Evolutionary conservation across 129 eudicot genomes (phyloP).

Genomic region (Glebionis coronaria): DNA sequence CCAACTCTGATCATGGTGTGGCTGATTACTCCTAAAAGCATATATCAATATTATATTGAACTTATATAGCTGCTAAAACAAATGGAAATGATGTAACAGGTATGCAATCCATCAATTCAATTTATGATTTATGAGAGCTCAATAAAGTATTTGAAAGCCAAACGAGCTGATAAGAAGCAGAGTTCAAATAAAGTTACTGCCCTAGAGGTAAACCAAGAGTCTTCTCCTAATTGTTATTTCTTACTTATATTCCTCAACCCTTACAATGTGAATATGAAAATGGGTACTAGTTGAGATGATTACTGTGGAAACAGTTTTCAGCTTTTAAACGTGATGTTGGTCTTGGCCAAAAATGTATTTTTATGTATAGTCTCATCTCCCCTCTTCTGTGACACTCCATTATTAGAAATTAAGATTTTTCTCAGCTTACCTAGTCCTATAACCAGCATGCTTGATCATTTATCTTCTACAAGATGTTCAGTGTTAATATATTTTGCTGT

Average conservation of each 20-base stretch:
- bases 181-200: slow-evolving; percentile 50
- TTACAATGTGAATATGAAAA: neutral
- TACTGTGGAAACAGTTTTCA: neutral
- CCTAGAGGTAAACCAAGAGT: slow-evolving; percentile 54
- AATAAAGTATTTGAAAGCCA: slow-evolving; percentile 55
- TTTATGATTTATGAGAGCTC: slow-evolving; percentile 92
- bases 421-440: neutral
- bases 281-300: slow-evolving; percentile 8
- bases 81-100: slow-evolving; percentile 47
- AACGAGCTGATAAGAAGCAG: slow-evolving; percentile 54
- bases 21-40: slow-evolving; percentile 10
- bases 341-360: neutral
- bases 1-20: slow-evolving; percentile 92
- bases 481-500: slow-evolving; percentile 12
- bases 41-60: slow-evolving; percentile 5
- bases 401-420: neutral
- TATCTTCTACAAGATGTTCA: slow-evolving; percentile 8
- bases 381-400: slow-evolving; percentile 1
- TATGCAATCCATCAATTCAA: slow-evolving; percentile 95
- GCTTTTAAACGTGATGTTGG: slow-evolving; percentile 12
- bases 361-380: neutral
- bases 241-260: neutral
- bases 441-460: slow-evolving; percentile 14
- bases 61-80: slow-evolving; percentile 11
- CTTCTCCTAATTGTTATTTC: slow-evolving; percentile 16